Base-by-base conservation (phyloP, 805 yeast species). In the Myxozyma sirexii region DNA sequence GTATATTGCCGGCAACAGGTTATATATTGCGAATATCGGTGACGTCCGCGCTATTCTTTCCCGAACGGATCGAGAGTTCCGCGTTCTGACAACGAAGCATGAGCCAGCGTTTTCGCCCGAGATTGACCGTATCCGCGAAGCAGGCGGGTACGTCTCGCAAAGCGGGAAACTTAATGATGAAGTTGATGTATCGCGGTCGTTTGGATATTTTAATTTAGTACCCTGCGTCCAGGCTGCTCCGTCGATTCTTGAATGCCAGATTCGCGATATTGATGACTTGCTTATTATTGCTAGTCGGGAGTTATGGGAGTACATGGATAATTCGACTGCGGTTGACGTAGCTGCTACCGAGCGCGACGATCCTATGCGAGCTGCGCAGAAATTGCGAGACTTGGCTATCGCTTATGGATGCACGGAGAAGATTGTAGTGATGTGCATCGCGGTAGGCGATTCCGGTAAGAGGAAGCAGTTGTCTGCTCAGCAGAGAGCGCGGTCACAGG, bases 191-290 rank as follows among this genome's bases (percentile, higher is more conserved):
- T 89, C 97, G 1, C 82, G 98, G 67, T 96, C 97, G 33, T 92
- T 90, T 54, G 99, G 99, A 0, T 92, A 88, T 70, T 87, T 87
- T 72, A 87, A 88, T 65, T 79, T 87, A 64, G 79, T 91, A 45
- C 97, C 97, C 0, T 96, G 90, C 70, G 84, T 93, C 27, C 90
- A 88, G 70, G 88, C 96, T 0, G 90, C 90, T 1, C 97, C 99
- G 1, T 87, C 86, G 68, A 84, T 90, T 27, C 79, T 84, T 13
- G 84, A 82, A 54, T 75, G 83, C 23, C 78, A 81, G 29, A 72
- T 90, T 33, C 79, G 87, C 0, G 82, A 84, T 50, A 79, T 85
- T n/a, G 96, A 90, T 70, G 97, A 90, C 64, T 84, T 88, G 80
- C 75, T 94, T 23, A 87, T 94, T 15, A 76, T 94, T 64, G 98